These are phyloP conservation scores for Carex myosuroides DNA, from an alignment of 176 grass and related monocot species.

Conservation along the genomic window DNA sequence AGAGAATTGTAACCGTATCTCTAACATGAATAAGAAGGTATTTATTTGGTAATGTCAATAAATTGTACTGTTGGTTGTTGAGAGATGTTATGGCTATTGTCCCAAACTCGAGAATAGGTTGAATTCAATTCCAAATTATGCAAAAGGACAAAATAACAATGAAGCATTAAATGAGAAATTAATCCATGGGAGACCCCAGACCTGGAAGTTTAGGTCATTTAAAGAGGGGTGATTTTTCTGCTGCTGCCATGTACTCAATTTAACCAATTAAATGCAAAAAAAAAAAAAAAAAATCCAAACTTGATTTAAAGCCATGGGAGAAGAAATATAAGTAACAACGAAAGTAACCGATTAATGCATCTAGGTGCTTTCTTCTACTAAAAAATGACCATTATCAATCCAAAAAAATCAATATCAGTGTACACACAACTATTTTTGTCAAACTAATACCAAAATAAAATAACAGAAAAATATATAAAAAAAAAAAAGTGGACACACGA, in stretches of 20 bases:
- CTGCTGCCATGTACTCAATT: not conserved
- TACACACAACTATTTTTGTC: not conserved
- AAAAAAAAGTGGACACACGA: not conserved
- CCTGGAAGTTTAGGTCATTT: not conserved
- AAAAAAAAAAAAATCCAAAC: not conserved
- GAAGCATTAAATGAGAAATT: slow-evolving; percentile 8
- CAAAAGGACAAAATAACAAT: not conserved
- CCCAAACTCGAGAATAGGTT: not conserved
- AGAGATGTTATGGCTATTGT: not conserved
- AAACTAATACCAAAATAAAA: not conserved
- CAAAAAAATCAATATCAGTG: not conserved
- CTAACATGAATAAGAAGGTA: not conserved
- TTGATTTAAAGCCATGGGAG: not conserved
- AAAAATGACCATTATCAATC: not conserved
- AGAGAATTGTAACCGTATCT: not conserved
- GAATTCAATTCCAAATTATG: not conserved
- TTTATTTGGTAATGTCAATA: not conserved
- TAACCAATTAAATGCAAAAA: not conserved
- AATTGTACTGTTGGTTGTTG: not conserved
- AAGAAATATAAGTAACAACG: slow-evolving; percentile 1
- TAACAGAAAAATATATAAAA: not conserved
- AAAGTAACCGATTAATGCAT: slow-evolving; percentile 21
- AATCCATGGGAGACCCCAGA: not conserved
- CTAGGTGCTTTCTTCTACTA: not conserved
- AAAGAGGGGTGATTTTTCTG: not conserved